phyloP scores from a whole-genome alignment of 2,329 filamentous ascomycete species.

The Colletotrichum cuscutae region DNA sequence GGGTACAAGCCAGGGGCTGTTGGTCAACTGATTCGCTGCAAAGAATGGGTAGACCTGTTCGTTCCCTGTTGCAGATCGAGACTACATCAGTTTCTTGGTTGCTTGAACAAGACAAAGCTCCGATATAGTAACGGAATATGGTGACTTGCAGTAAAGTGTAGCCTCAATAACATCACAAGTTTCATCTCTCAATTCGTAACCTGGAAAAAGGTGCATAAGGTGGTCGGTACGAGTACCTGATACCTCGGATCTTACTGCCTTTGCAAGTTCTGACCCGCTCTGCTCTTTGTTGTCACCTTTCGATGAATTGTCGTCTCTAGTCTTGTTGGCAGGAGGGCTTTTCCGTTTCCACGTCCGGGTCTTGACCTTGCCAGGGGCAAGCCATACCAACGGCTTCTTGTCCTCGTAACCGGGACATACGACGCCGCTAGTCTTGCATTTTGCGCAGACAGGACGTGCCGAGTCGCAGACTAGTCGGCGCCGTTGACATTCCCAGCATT shows the following conservation, averaged over 20 bases:
- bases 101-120: not conserved
- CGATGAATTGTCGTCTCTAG: not conserved
- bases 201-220: constrained; percentile 8
- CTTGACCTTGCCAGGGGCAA: constrained; percentile 38
- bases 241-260: not conserved
- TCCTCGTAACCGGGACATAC: constrained; percentile 53
- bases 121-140: not conserved
- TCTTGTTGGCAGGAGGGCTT: not conserved
- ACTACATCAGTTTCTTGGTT: not conserved
- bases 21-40: constrained; percentile 2
- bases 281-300: not conserved
- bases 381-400: constrained; percentile 49
- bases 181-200: constrained; percentile 3
- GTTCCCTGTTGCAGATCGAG: constrained; percentile 8
- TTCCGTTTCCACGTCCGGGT: constrained; percentile 37
- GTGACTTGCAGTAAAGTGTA: constrained; percentile 30
- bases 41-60: constrained; percentile 15
- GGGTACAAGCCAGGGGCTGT: constrained; percentile 25
- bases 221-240: not conserved
- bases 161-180: constrained; percentile 29
- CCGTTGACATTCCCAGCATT: constrained; percentile 55
- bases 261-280: not conserved
- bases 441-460: constrained; percentile 47
- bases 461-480: constrained; percentile 52
- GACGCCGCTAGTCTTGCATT: constrained; percentile 45